Evolutionary conservation across 306 rosid species (phyloP), one percentile per base, ranked within the genome.

Genomic region (Biancaea sappan): DNA sequence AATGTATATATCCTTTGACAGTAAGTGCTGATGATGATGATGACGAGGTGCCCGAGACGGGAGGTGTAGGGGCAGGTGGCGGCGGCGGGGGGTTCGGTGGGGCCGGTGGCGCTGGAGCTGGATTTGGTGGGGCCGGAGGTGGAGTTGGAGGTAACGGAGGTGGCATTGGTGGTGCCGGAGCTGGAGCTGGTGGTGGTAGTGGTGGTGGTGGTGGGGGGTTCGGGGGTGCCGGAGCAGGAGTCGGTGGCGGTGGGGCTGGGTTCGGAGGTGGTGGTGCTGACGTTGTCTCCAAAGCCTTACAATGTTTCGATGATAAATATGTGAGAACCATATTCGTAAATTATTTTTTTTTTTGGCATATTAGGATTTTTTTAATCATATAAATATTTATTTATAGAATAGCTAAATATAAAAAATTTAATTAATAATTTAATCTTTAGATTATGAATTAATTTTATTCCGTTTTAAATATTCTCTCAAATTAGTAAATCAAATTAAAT

Each of bases 281-380:
- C n/a, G 73, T 94, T 31, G 77, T 87, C 21, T 77, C 93, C 76
- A 86, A 84, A 57, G 98, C 98, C 24, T 79, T 94, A 79, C 89
- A 80, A 0, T 91, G 98, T 78, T 94, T 94, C 86, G 78, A 88
- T 77, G 88, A 91, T 68, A 90, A 84, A 84, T 74, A 91, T 74
- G 98, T 94, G 79, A 78, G 90, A 6, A n/a, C 3, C 51, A 41
- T 26, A 5, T 54, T 1, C 18, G 24, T 35, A n/a, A 28, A n/a
- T n/a, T n/a, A n/a, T n/a, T n/a, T n/a, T n/a, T n/a, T n/a, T n/a
- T n/a, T n/a, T n/a, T n/a, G n/a, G n/a, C n/a, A n/a, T n/a, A n/a
- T n/a, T n/a, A n/a, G n/a, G n/a, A n/a, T n/a, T n/a, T n/a, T n/a
- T n/a, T n/a, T n/a, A n/a, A n/a, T n/a, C n/a, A n/a, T n/a, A n/a